Conservation (phyloP, 306 rosid genomes). For the Betula pendula region DNA sequence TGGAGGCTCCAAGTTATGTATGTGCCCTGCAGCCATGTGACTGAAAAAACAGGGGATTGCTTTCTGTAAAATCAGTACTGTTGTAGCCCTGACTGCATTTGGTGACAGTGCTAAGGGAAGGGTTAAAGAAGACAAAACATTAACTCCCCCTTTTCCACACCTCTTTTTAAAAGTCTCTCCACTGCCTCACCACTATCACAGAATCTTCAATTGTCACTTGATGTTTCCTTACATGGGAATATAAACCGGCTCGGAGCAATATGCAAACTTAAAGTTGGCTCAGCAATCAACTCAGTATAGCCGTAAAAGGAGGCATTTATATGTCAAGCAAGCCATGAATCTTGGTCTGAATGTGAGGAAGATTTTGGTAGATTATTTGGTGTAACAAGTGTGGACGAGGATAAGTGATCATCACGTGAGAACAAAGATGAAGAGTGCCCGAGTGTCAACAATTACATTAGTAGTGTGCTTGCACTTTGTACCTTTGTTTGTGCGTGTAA, state of each 20-base stretch:
- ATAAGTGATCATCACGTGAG: background rate
- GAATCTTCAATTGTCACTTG: background rate
- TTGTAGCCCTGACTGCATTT: no score
- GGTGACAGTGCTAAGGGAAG: no score
- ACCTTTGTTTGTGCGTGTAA: background rate
- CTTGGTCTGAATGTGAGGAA: background rate
- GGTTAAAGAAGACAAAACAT: background rate
- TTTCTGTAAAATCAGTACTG: no score
- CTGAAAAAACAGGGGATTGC: no score
- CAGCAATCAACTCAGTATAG: background rate
- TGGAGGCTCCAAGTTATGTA: no score
- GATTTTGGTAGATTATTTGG: background rate
- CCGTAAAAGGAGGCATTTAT: background rate
- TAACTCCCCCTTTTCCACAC: background rate
- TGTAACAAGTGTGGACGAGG: background rate
- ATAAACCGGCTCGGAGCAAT: background rate
- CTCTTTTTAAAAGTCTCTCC: background rate
- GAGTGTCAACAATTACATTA: background rate
- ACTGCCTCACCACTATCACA: no score
- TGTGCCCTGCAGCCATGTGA: no score
- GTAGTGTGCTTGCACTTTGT: background rate
- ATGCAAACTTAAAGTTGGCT: background rate
- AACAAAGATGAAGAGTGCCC: background rate
- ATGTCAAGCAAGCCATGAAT: background rate
- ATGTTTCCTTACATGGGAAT: background rate